Base-by-base conservation (phyloP, 2,329 filamentous ascomycete genomes). In the Fusarium scirpi region DNA sequence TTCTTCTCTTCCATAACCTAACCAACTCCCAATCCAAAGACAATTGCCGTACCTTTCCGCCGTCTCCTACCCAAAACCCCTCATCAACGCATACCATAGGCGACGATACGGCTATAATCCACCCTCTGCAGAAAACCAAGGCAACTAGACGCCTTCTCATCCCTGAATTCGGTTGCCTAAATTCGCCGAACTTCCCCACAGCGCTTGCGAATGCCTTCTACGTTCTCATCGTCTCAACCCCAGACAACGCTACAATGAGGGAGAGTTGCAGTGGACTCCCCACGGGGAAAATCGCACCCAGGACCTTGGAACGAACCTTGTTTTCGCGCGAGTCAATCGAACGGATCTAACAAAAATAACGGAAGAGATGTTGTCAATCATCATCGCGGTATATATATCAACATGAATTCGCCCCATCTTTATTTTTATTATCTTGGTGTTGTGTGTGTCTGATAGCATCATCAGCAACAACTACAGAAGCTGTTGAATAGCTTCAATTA, bases 341-440 rank as follows among this genome's bases (percentile, higher is more conserved):
- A 15, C 34, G 20, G 30, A 66, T 61, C n/a, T 38, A 45, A 48
- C 20, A 25, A 6, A 24, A 24, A 18, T 38, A 38, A 4, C 34
- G 34, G 22, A 24, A 5, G 20, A 16, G 22, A 44, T 52, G 22
- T 20, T 52, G 13, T 24, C n/a, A 25, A 43, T 41, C 30, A 41
- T 65, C 22, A n/a, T 25, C 30, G 47, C 43, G 51, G 58, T 68
- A 53, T 73, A 73, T 75, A 72, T 72, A 61, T 64, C 32, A 68
- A 65, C 45, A 64, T 64, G 49, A 30, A 24, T 51, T 49, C 46
- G 32, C 58, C 66, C 63, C 55, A 49, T 59, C 53, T 52, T 59
- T 27, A 41, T 41, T 43, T 20, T 12, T 25, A 43, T 22, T 25
- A 47, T 32, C 8, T 40, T 64, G 10, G 52, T 34, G 57, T 56